Base-by-base conservation (phyloP, 306 rosid species). In the Quercus gilva region DNA sequence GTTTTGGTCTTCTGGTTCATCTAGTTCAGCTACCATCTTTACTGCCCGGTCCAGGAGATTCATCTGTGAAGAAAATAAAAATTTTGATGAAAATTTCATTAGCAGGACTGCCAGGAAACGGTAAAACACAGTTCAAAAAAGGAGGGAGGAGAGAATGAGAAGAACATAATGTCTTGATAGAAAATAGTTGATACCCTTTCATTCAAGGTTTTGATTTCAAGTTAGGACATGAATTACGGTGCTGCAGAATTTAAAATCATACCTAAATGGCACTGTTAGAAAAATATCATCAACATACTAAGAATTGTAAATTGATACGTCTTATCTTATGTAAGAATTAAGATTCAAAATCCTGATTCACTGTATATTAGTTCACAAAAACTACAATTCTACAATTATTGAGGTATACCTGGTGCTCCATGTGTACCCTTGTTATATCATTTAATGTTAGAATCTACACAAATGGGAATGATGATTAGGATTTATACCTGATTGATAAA, bases 1-100 rank as follows among this genome's bases (percentile, higher is more conserved):
- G 96, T 95, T 95, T 65, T 73, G 86, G 71, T 93, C 97, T 31
- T 60, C 86, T 10, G 98, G 98, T 84, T 95, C 99, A 49, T 95
- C 96, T n/a, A 95, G 84, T 76, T 95, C 99, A 5, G 97, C 98
- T 76, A 95, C 98, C 98, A 93, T 95, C 88, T 95, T 95, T 76
- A 95, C 97, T 41, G 96, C 99, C 77, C 99, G 87, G 78, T 95
- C 99, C 21, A 95, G 89, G 74, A 95, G 96, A 81, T 95, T 95
- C 99, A 95, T 93, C 98, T 95, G 90, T 76, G 68, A 55, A 85
- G 67, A 51, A 82, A 11, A 26, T 0, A 6, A 51, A 17, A 17
- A 49, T 11, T 73, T 18, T 17, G 21, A 25, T 31, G 20, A 8
- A 60, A 53, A 74, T 55, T 51, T 41, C 20, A 73, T 84, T 55